A percentile compares a stretch with the other conserved stretches of the same genome.
Evolutionary conservation across 2,329 filamentous ascomycete species (phyloP).

Genomic region (Botrytis byssoidea): DNA sequence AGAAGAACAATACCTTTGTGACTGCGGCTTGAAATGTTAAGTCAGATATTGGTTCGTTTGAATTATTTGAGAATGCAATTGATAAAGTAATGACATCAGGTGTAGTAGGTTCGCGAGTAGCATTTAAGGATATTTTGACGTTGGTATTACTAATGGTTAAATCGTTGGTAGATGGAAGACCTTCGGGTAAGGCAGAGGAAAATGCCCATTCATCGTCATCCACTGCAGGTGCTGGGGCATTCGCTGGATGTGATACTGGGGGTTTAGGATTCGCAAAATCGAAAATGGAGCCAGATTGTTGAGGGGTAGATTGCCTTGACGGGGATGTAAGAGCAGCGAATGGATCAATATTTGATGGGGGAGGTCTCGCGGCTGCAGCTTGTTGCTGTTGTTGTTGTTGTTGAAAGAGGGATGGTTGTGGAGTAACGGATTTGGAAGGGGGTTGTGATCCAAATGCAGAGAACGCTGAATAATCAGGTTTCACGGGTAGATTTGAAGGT

Average conservation of each 20-base stretch:
- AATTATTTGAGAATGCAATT: constrained; percentile 83
- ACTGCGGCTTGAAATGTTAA: constrained; percentile 91
- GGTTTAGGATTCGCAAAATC: constrained; percentile 42
- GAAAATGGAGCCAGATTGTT: constrained; percentile 52
- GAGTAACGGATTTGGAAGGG: constrained; percentile 52
- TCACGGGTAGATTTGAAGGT: constrained; percentile 28
- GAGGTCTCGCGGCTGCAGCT: constrained; percentile 41
- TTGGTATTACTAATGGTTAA: constrained; percentile 67
- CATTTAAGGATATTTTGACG: constrained; percentile 71
- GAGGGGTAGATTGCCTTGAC: constrained; percentile 45
- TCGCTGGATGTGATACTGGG: constrained; percentile 38
- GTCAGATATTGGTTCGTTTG: constrained; percentile 67
- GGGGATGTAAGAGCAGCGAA: constrained; percentile 51
- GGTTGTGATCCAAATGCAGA: constrained; percentile 53
- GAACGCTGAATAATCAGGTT: constrained; percentile 50
- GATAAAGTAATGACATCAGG: constrained; percentile 60
- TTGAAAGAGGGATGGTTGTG: constrained; percentile 50
- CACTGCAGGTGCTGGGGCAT: constrained; percentile 45
- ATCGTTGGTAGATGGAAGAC: constrained; percentile 48
- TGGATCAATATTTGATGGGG: constrained; percentile 51
- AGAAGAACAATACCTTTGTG: constrained; percentile 66
- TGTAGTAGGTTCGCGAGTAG: constrained; percentile 52
- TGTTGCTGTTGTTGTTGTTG: constrained; percentile 40
- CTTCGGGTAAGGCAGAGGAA: constrained; percentile 76
- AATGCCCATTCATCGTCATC: constrained; percentile 96